Evolutionary conservation across 2,329 filamentous ascomycete genomes (phyloP).

Genomic region (Xylariaceae sp.): DNA sequence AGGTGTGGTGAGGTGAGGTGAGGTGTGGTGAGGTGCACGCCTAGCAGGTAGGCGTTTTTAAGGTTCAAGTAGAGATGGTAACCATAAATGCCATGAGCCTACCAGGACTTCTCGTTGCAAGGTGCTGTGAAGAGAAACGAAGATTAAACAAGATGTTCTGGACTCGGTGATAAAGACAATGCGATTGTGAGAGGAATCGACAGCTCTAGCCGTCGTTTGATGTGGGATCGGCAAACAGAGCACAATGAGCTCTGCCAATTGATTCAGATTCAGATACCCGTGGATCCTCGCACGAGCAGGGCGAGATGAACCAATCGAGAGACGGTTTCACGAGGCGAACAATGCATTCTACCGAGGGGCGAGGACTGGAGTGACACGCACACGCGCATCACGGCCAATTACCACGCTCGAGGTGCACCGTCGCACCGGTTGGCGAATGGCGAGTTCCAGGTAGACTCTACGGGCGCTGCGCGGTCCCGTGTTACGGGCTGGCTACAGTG

Average conservation of each 20-base stretch:
- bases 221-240: slow-evolving; percentile 4
- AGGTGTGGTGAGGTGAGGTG: no score
- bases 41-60: no score
- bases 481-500: no score
- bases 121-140: no score
- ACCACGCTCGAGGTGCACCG: background rate
- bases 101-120: no score
- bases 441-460: no score
- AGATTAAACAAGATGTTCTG: no score
- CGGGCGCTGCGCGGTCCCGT: no score
- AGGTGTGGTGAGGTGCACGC: no score
- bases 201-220: background rate
- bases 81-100: no score
- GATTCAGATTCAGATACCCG: background rate
- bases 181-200: background rate
- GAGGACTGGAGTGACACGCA: background rate
- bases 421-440: no score
- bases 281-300: background rate
- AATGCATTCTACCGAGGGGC: slow-evolving; percentile 10
- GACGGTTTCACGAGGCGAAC: background rate
- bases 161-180: slow-evolving; percentile 6
- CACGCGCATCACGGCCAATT: slow-evolving; percentile 1
- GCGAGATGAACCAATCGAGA: slow-evolving; percentile 1
- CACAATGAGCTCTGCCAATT: background rate
- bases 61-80: no score